Percentiles rank a stretch among this genome's conserved stretches.
These are phyloP conservation scores for Tricholoma matsutake DNA, from an alignment of 768 basidiomycete species.

Conservation along the genomic window DNA sequence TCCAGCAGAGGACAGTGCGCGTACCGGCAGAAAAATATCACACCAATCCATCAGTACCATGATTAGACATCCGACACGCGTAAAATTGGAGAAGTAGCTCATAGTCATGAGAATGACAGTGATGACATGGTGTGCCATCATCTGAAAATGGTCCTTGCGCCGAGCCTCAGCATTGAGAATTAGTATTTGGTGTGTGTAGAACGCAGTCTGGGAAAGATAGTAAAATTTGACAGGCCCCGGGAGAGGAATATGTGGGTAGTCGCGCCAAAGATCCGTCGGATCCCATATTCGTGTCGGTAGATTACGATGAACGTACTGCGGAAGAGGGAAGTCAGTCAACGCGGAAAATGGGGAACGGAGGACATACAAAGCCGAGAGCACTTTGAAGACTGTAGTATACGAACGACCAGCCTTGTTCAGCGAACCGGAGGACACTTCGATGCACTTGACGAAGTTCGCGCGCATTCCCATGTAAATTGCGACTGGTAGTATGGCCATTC, in stretches of 20 bases:
- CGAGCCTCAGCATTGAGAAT: conserved; percentile 91
- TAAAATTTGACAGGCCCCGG: conserved; percentile 86
- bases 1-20: conserved; percentile 27
- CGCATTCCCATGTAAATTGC: conserved; percentile 19
- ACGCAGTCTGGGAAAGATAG: conserved; percentile 81
- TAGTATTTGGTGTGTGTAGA: conserved; percentile 89
- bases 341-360: conserved; percentile 9
- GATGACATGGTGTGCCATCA: conserved; percentile 95
- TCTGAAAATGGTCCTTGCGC: conserved; percentile 91
- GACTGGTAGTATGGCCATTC: conserved; percentile 16
- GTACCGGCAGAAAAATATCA: conserved; percentile 88
- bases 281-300: conserved; percentile 65
- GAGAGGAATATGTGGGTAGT: conserved; percentile 81
- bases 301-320: conserved; percentile 76
- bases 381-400: conserved; percentile 80
- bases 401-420: conserved; percentile 92
- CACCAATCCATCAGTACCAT: conserved; percentile 93
- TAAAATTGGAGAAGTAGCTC: conserved; percentile 83
- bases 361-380: conserved; percentile 79
- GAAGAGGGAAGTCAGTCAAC: conserved; percentile 9
- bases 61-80: conserved; percentile 85
- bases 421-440: conserved; percentile 79
- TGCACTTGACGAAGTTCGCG: conserved; percentile 61
- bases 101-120: conserved; percentile 73
- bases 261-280: conserved; percentile 66